Base-by-base conservation (phyloP, 2,329 filamentous ascomycete genomes). In the Aspergillus ibericus region DNA sequence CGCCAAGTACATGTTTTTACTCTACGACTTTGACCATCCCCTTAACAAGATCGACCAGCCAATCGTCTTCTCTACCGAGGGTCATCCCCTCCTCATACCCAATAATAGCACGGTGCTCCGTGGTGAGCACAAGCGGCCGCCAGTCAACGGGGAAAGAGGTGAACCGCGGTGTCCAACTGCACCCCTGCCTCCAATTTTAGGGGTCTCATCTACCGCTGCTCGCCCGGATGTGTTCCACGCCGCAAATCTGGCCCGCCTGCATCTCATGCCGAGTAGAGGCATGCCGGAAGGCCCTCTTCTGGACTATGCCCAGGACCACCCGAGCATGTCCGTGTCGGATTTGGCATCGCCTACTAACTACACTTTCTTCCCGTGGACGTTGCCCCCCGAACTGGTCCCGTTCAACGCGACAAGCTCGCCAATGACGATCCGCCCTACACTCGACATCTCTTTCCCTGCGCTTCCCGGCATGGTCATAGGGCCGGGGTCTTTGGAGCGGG, bases 11-110 rank as follows among this genome's bases (percentile, higher is more conserved):
- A 81, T 99, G 62, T 98, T 96, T 73, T 80, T 99, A 55, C 84
- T 98, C 2, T 98, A 96, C 73, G 91, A 96, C 64, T 83, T 88
- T 4, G 83, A 87, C 13, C 95, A 98, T 75, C 92, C 93, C 0
- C 78, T 99, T 42, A 98, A 98, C 75, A 88, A 86, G 18, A 79
- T 96, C 38, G 95, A 98, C 74, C 87, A 88, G 0, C 87, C 93
- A 0, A 96, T 89, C 73, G 93, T 99, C 13, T 98, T 99, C 73
- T 95, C 91, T 0, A 99, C 95, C 0, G 95, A 99, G 76, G 95
- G 93, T 0, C 95, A 99, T 74, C 95, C 95, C 3, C 81, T 99
- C 46, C 83, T 98, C 42, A 89, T 99, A 53, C 93, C 93, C 12
- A 81, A 80, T 58, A 78, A 75, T 59, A 65, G 72, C 20, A 63